phyloP scores from a whole-genome alignment of 208 protist genomes.

The Trypanosoma brucei region DNA sequence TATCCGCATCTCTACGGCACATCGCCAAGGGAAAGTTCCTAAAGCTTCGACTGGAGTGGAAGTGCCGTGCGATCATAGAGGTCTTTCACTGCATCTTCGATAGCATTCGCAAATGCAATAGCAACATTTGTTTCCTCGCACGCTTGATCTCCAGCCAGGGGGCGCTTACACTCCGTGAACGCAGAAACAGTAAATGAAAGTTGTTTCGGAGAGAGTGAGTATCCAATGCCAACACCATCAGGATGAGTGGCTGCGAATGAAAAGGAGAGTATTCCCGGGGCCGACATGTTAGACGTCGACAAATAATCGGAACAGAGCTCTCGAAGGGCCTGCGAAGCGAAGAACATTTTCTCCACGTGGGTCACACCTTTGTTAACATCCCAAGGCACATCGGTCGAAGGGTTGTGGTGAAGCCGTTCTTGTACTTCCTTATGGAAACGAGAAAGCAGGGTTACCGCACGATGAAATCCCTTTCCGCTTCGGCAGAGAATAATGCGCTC shows the following conservation, averaged over 20 bases:
- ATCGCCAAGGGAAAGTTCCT: background rate
- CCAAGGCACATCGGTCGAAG: background rate
- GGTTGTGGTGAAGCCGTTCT: conserved; percentile 3
- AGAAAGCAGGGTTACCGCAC: conserved; percentile 6
- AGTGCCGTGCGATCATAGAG: background rate
- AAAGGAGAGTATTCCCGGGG: conserved; percentile 17
- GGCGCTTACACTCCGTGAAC: conserved; percentile 9
- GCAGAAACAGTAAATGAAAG: conserved; percentile 15
- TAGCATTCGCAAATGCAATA: background rate
- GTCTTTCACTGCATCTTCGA: background rate
- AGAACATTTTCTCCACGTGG: conserved; percentile 14
- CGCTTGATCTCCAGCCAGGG: background rate
- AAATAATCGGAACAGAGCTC: conserved; percentile 24
- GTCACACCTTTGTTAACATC: conserved; percentile 1
- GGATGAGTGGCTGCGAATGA: conserved; percentile 14
- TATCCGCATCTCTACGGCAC: background rate
- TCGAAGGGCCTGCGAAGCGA: conserved; percentile 9
- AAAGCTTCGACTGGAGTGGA: background rate
- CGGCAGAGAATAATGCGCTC: conserved; percentile 10
- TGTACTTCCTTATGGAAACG: conserved; percentile 12
- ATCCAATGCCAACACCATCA: conserved; percentile 22
- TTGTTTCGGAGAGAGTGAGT: conserved; percentile 12
- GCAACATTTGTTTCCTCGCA: background rate
- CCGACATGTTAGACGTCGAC: conserved; percentile 25
- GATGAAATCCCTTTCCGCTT: conserved; percentile 19